phyloP scores from a whole-genome alignment of 768 basidiomycete species.

The Glaciozyma martinii region DNA sequence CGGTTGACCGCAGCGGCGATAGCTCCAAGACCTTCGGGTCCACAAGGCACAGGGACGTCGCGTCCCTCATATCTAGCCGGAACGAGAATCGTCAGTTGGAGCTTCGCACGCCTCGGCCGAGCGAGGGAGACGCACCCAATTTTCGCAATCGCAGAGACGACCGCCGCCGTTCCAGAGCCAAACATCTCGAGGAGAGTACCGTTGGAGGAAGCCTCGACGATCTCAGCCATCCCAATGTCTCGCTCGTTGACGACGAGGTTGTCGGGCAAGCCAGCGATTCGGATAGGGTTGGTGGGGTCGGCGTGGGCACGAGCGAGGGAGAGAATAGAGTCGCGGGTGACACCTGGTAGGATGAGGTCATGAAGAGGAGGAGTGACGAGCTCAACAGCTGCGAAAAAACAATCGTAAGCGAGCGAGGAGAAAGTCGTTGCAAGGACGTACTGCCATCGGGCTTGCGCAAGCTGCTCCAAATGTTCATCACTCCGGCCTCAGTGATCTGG shows the following conservation, averaged over 20 bases:
- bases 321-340: slow-evolving; percentile 80
- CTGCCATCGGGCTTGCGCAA: slow-evolving; percentile 53
- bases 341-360: slow-evolving; percentile 80
- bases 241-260: slow-evolving; percentile 51
- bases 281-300: slow-evolving; percentile 39
- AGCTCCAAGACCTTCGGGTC: slow-evolving; percentile 40
- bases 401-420: neutral
- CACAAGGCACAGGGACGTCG: slow-evolving; percentile 44
- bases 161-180: slow-evolving; percentile 53
- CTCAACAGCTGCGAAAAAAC: slow-evolving; percentile 51
- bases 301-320: slow-evolving; percentile 58
- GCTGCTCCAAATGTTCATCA: slow-evolving; percentile 72
- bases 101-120: neutral
- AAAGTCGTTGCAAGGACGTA: neutral
- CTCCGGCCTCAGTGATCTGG: slow-evolving; percentile 50
- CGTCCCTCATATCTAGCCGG: slow-evolving; percentile 45
- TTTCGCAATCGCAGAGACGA: slow-evolving; percentile 19
- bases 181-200: slow-evolving; percentile 72
- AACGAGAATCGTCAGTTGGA: neutral
- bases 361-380: slow-evolving; percentile 81
- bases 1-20: slow-evolving; percentile 63
- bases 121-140: neutral
- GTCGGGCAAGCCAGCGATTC: slow-evolving; percentile 45
- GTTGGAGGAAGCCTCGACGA: slow-evolving; percentile 46
- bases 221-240: slow-evolving; percentile 51